Evolutionary conservation across 2,329 filamentous ascomycete genomes (phyloP), one percentile per base, ranked within the genome.

Genomic region (Delphinella strobiligena): DNA sequence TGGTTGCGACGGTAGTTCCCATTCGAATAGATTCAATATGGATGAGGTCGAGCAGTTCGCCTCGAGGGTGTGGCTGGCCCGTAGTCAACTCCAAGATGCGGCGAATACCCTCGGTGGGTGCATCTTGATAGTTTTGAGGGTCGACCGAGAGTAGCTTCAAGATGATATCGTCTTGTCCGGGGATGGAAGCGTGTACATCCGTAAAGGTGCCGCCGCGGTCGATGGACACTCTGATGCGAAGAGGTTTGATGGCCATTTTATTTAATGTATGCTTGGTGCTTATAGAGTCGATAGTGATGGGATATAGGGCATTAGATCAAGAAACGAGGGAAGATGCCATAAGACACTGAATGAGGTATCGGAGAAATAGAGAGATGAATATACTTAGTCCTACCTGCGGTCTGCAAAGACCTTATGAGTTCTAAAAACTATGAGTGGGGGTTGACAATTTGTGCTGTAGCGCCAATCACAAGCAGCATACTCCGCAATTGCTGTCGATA

Each of bases 1-100:
- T 56, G n/a, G 54, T 56, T 4, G 53, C 54, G 4, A 56, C 51
- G 2, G 54, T 56, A 3, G 52, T 56, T 14, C 54, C 54, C 48
- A 56, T 56, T 2, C 50, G 46, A 14, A 52, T 44, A n/a, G 38
- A 48, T 15, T 48, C 45, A 4, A 52, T 49, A 19, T 16, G 43
- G 11, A 42, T 37, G 16, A 45, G 37, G 16, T 49, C 43, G 7
- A 49, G 36, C 30, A 45, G 38, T 22, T 46, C 31, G 16, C 47
- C 41, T 36, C 47, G 41, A 5, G 48, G 50, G 29, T 46, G 41
- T 2, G 43, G 14, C 18, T 45, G 35, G 2, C 50, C 51, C 4
- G 43, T 47, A 7, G 43, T 45, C 29, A 46, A 33, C 34, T 51
- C 49, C 7, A 56, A 36, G 10, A 53, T 45, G 4, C 51, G 46